Percentiles rank a stretch among this genome's conserved stretches.
Evolutionary conservation across 352 stramenopile genomes (phyloP).

Genomic region (Globisporangium cederbergense): DNA sequence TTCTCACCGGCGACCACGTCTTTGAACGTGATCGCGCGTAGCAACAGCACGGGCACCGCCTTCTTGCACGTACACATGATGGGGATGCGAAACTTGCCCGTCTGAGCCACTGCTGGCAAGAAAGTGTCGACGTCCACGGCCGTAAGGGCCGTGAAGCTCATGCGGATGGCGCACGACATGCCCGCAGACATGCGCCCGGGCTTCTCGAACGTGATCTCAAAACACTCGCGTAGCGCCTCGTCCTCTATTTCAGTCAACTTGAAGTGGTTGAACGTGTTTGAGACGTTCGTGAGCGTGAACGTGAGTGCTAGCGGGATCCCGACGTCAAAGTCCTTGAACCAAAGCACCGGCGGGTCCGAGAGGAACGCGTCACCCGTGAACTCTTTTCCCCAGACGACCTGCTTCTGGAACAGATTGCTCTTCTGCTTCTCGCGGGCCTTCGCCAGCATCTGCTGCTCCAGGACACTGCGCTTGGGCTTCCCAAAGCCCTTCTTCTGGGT

Average conservation of each 20-base stretch:
- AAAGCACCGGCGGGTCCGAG: conserved; percentile 63
- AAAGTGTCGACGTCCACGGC: conserved; percentile 63
- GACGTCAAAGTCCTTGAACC: conserved; percentile 91
- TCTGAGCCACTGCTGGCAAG: conserved; percentile 71
- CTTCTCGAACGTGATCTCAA: conserved; percentile 85
- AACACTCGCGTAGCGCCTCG: conserved; percentile 65
- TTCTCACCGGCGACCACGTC: conserved; percentile 82
- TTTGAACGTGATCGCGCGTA: conserved; percentile 44
- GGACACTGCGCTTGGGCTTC: conserved; percentile 44
- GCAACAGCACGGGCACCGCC: conserved; percentile 55
- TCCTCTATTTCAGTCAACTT: conserved; percentile 76
- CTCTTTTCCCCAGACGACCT: conserved; percentile 76
- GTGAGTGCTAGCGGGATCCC: conserved; percentile 45
- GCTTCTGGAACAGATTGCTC: conserved; percentile 47
- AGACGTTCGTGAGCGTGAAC: conserved; percentile 90
- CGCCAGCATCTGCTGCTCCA: conserved; percentile 59
- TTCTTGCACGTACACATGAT: conserved; percentile 85
- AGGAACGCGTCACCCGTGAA: conserved; percentile 84
- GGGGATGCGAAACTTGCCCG: conserved; percentile 72
- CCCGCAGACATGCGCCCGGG: conserved; percentile 90
- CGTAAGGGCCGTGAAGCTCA: conserved; percentile 65
- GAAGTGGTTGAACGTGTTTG: conserved; percentile 91
- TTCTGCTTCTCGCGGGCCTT: conserved; percentile 52
- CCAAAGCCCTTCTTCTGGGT: conserved; percentile 29
- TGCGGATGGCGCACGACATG: conserved; percentile 67